Percentiles rank a stretch among this genome's conserved stretches.
These are phyloP conservation scores for Ogataea naganishii DNA, from an alignment of 805 yeast species.

Conservation along the genomic window DNA sequence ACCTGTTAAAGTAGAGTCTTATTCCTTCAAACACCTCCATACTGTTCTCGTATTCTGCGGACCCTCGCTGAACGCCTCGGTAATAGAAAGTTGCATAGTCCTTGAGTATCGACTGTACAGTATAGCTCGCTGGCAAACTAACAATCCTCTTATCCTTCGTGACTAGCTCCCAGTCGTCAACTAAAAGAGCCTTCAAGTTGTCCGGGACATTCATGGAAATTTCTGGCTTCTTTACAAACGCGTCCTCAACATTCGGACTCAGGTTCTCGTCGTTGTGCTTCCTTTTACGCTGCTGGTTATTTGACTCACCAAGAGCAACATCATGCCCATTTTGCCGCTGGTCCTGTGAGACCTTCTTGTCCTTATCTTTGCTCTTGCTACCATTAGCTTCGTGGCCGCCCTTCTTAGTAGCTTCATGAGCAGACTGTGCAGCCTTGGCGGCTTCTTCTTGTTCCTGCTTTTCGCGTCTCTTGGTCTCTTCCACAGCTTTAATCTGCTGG, in stretches of 20 bases:
- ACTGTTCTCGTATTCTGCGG: constrained; percentile 37
- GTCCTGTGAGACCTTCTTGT: too few relatives aligned
- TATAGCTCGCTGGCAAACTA: constrained; percentile 49
- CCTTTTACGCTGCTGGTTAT: too few relatives aligned
- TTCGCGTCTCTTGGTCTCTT: neutral
- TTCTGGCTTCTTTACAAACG: constrained; percentile 31
- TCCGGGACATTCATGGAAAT: constrained; percentile 54
- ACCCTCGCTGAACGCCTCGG: constrained; percentile 38
- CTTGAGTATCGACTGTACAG: constrained; percentile 44
- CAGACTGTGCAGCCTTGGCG: neutral
- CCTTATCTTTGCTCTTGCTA: too few relatives aligned
- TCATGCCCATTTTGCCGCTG: too few relatives aligned
- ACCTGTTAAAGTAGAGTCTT: constrained; percentile 61
- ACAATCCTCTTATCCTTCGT: constrained; percentile 74
- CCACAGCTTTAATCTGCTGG: constrained; percentile 1
- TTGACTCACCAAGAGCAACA: too few relatives aligned
- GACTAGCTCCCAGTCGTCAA: constrained; percentile 89
- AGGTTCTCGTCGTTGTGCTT: constrained; percentile 3
- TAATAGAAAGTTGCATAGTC: constrained; percentile 32
- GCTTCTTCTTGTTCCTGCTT: constrained; percentile 2
- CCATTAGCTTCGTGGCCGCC: too few relatives aligned
- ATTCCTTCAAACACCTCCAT: constrained; percentile 69
- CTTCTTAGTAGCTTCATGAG: too few relatives aligned
- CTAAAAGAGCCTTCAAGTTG: constrained; percentile 58
- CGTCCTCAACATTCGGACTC: too few relatives aligned